phyloP scores from a whole-genome alignment of 2,329 filamentous ascomycete genomes.

The Xylaria sp. region DNA sequence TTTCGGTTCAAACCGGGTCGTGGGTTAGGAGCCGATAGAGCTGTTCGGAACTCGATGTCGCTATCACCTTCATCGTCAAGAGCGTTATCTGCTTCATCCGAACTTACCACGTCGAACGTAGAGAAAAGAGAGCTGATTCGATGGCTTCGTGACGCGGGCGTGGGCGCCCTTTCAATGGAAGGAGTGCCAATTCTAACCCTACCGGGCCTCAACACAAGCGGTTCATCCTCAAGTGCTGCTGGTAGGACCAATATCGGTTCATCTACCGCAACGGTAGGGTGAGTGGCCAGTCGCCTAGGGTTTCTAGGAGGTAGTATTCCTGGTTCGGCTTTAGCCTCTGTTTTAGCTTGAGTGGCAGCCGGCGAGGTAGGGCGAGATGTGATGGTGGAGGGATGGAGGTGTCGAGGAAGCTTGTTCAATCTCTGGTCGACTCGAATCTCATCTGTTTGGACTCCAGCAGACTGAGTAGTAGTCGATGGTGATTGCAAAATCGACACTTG shows the following conservation, averaged over 20 bases:
- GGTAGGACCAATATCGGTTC: slow-evolving; percentile 50
- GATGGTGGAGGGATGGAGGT: slow-evolving; percentile 75
- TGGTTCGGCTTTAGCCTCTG: slow-evolving; percentile 42
- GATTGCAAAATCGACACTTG: slow-evolving; percentile 61
- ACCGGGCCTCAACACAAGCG: slow-evolving; percentile 64
- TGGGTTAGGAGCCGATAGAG: slow-evolving; percentile 58
- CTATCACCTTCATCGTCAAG: slow-evolving; percentile 54
- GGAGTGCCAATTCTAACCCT: slow-evolving; percentile 77
- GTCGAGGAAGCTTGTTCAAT: slow-evolving; percentile 65
- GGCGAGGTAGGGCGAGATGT: slow-evolving; percentile 56
- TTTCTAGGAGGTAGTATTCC: slow-evolving; percentile 54
- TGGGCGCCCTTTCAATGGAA: slow-evolving; percentile 52
- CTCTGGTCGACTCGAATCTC: slow-evolving; percentile 80
- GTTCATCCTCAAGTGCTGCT: slow-evolving; percentile 35
- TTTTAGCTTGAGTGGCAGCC: slow-evolving; percentile 29
- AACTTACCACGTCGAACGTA: slow-evolving; percentile 69
- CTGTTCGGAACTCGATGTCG: slow-evolving; percentile 63
- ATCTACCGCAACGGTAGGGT: slow-evolving; percentile 33
- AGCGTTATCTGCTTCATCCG: slow-evolving; percentile 60
- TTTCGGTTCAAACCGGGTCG: slow-evolving; percentile 36
- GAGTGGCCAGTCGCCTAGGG: slow-evolving; percentile 49
- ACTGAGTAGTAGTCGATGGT: slow-evolving; percentile 43
- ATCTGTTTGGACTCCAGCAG: slow-evolving; percentile 71
- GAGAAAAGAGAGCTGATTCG: slow-evolving; percentile 82
- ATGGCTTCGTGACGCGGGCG: slow-evolving; percentile 63